Conservation (phyloP, 257 asterid species). For the Petrea volubilis region DNA sequence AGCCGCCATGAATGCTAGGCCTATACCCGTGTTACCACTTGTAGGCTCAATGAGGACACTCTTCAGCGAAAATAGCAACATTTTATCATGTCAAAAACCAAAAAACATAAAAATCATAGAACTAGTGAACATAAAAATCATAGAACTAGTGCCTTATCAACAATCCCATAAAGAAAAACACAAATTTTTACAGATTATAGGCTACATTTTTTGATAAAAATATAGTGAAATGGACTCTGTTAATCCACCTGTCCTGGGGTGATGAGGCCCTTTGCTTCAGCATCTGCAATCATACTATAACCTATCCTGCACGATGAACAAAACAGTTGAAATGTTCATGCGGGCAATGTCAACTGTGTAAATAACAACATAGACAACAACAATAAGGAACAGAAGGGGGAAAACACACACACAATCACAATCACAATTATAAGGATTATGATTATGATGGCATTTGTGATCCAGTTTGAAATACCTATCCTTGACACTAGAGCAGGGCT, state of each 20-base stretch:
- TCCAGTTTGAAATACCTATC: conserved; percentile 58
- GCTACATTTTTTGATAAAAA: neutral
- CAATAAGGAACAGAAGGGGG: neutral
- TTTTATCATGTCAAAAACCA: neutral
- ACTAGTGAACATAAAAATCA: too few species aligned
- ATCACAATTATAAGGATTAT: neutral
- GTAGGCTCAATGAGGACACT: conserved; percentile 91
- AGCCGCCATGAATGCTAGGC: conserved; percentile 96
- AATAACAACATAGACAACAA: neutral
- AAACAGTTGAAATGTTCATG: neutral
- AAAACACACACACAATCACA: neutral
- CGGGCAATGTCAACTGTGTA: too few species aligned
- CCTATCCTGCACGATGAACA: conserved; percentile 64
- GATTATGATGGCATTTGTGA: neutral
- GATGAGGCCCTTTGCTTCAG: conserved; percentile 78
- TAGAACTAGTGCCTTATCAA: neutral
- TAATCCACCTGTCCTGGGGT: conserved; percentile 78
- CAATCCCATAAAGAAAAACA: neutral
- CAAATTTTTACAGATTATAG: neutral
- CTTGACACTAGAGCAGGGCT: conserved; percentile 98
- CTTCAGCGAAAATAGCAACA: conserved; percentile 40
- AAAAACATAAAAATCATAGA: neutral
- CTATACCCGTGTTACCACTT: conserved; percentile 96
- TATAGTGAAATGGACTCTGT: neutral
- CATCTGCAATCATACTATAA: conserved; percentile 92